Percentiles rank a stretch among this genome's conserved stretches.
Evolutionary conservation across 768 basidiomycete species (phyloP).

Genomic region (Leccinum subtestaceum): DNA sequence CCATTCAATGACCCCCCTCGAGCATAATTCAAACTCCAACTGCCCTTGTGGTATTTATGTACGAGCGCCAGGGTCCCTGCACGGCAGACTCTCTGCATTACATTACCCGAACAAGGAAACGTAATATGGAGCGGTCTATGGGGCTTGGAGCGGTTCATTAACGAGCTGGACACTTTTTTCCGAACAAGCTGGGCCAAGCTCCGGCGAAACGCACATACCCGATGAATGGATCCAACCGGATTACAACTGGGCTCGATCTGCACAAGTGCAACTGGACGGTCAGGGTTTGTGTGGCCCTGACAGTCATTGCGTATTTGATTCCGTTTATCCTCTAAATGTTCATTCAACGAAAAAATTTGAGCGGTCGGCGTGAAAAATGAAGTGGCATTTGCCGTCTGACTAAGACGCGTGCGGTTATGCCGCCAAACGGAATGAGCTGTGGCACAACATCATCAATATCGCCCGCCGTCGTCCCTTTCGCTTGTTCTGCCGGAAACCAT

Average conservation of each 20-base stretch:
- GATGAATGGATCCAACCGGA: too few relatives aligned
- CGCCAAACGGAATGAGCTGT: constrained; percentile 9
- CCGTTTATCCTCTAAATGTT: background rate
- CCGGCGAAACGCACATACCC: background rate
- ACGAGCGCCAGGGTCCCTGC: background rate
- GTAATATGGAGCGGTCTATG: background rate
- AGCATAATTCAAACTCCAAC: background rate
- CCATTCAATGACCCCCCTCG: too few relatives aligned
- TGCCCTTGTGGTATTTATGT: background rate
- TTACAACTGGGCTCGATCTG: too few relatives aligned
- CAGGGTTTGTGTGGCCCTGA: background rate
- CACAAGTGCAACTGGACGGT: background rate
- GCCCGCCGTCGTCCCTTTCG: constrained; percentile 8
- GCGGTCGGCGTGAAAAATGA: background rate
- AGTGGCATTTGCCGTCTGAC: constrained; percentile 33
- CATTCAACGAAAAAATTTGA: background rate
- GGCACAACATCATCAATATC: constrained; percentile 4
- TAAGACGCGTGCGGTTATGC: constrained; percentile 23
- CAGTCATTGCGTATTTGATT: background rate
- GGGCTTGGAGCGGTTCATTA: background rate
- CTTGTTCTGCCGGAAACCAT: constrained; percentile 17
- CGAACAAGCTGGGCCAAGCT: background rate
- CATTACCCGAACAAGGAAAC: background rate
- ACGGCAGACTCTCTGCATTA: background rate
- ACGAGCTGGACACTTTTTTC: background rate